Evolutionary conservation across 1,284 basidiomycete genomes (phyloP), one percentile per base, ranked within the genome.

Genomic region (Sanguinoderma infundibulare): DNA sequence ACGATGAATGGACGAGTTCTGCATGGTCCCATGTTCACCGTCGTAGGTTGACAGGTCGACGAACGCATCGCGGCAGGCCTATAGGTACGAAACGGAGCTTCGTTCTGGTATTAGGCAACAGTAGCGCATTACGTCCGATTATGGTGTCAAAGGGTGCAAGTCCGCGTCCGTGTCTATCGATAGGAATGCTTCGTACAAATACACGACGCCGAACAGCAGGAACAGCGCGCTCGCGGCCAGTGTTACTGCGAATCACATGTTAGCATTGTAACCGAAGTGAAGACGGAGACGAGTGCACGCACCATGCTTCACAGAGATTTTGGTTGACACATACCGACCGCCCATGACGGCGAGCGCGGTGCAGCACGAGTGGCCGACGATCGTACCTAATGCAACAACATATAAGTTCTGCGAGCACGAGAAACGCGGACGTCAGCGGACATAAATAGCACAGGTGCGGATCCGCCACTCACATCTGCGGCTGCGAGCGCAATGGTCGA

Each of bases 401-500:
- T 85, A 85, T 5, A 91, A 83, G 73, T 88, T 90, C 86, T 92
- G 73, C 24, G 36, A 35, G 54, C 51, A 52, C 30, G 12, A 59
- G n/a, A 36, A 51, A 35, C 28, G 20, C 55, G 49, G 60, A 30
- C 55, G 56, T 53, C 24, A 56, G 59, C 49, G 20, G 51, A 14
- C 32, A 35, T n/a, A 24, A 5, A 51, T 51, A 55, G 61, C 35
- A 44, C 59, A 57, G 26, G 49, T 53, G 77, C 79, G 35, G 53
- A 22, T 24, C n/a, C 12, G 24, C 8, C 14, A 83, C 91, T 69
- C 72, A 98, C 96, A 80, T 98, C 95, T 26, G 97, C 95, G 36
- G 97, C 96, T 1, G 93, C 98, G 52, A 99, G 82, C 2, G 95
- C 96, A 67, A 99, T 98, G 0, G 97, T 99, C 0, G 98, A 93